Evolutionary conservation across 805 yeast species (phyloP), one percentile per base, ranked within the genome.

Genomic region (Kluyveromyces wickerhamii): DNA sequence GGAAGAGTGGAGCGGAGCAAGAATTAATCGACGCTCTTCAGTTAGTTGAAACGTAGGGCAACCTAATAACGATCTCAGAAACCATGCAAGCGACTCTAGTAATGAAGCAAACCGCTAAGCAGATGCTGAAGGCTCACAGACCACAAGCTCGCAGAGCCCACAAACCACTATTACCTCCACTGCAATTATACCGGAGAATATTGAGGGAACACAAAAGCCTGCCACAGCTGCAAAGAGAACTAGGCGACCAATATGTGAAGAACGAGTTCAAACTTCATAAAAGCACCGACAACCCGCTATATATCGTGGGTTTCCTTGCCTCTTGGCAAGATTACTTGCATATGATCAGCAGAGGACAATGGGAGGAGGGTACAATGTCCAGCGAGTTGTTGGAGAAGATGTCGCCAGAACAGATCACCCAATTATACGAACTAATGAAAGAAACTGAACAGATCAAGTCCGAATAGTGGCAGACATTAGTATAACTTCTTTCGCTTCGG

Each of bases 231-330:
- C 80, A 81, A 41, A 69, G 94, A 38, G 70, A 76, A 34, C 66
- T 92, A 15, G 99, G 98, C 4, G 96, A 92, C 58, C 69, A 75
- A 45, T 92, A 92, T 55, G 95, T 89, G 34, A 82, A 77, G 53
- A 73, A 79, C 22, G 99, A 92, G 62, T 92, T 92, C 65, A 76
- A 77, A 48, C 79, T 88, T 5, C 98, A 92, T 60, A 72, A 77
- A 40, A 59, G 65, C 31, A 71, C 80, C 5, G 95, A 86, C 44
- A 87, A 92, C 56, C 97, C 99, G 3, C 67, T 86, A 16, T 94
- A 89, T 52, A 86, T 92, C 21, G 87, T 92, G 8, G 98, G 96
- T 8, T 92, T 92, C 48, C 66, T 92, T 41, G 76, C 94, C 1
- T 79, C 85, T 40, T 92, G 99, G 99, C 98, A 92, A 58, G 89